These are phyloP conservation scores for Globisporangium nagaii DNA, from an alignment of 352 stramenopile species.

Conservation along the genomic window DNA sequence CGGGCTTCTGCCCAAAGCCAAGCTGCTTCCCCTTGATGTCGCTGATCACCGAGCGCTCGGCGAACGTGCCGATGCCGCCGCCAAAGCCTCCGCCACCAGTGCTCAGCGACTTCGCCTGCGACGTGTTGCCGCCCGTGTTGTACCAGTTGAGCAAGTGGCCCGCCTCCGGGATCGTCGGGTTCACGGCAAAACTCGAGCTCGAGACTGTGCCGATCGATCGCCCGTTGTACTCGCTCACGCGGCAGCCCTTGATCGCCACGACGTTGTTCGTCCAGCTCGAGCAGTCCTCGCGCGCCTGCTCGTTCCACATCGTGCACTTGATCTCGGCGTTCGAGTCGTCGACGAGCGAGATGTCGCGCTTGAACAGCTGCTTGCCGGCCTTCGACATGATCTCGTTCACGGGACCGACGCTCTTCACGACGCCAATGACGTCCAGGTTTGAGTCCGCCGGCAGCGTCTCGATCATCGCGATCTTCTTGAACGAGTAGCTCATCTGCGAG, in stretches of 20 bases:
- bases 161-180: conserved; percentile 85
- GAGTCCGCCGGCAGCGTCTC: conserved; percentile 81
- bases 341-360: conserved; percentile 95
- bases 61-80: conserved; percentile 75
- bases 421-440: conserved; percentile 94
- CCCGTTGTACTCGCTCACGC: conserved; percentile 93
- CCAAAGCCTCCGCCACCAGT: conserved; percentile 66
- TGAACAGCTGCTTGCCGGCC: conserved; percentile 93
- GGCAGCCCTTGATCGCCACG: conserved; percentile 93
- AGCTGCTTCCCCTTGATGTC: conserved; percentile 95
- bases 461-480: conserved; percentile 93
- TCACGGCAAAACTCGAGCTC: conserved; percentile 77
- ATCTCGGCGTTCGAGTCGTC: conserved; percentile 96
- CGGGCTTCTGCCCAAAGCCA: conserved; percentile 93
- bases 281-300: conserved; percentile 79
- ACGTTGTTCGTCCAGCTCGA: conserved; percentile 89
- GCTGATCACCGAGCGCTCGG: conserved; percentile 84
- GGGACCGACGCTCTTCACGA: conserved; percentile 93
- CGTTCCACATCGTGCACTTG: conserved; percentile 96
- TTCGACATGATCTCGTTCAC: conserved; percentile 93
- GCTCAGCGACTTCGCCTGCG: conserved; percentile 76
- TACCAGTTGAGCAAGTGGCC: conserved; percentile 84
- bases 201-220: conserved; percentile 85
- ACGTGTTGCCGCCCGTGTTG: conserved; percentile 59
- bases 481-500: conserved; percentile 88